A percentile compares a stretch with the other conserved stretches of the same genome.
These are phyloP conservation scores for Phytopythium chamaehyphon DNA, from an alignment of 352 stramenopile genomes.

Conservation along the genomic window DNA sequence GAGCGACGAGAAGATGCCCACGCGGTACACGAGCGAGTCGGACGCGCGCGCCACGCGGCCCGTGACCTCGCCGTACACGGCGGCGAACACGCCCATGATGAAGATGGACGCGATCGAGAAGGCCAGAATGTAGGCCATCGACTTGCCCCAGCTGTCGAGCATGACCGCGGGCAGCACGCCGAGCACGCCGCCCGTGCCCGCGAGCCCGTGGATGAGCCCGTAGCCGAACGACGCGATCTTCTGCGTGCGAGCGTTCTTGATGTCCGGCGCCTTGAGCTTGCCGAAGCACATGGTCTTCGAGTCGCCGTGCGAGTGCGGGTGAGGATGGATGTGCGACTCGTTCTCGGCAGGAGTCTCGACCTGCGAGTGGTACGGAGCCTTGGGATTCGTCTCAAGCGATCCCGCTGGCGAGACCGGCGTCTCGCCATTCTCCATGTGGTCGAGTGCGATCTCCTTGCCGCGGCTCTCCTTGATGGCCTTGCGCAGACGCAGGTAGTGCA, in stretches of 20 bases:
- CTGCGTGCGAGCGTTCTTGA: slow-evolving; percentile 42
- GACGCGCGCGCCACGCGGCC: slow-evolving; percentile 31
- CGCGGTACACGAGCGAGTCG: slow-evolving; percentile 33
- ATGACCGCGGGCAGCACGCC: slow-evolving; percentile 79
- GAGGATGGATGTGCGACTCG: slow-evolving; percentile 9
- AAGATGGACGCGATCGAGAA: slow-evolving; percentile 85
- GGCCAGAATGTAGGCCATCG: slow-evolving; percentile 64
- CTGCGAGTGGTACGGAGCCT: neutral
- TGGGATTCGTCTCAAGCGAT: neutral
- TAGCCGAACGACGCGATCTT: slow-evolving; percentile 55
- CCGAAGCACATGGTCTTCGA: slow-evolving; percentile 31
- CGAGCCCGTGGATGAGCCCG: slow-evolving; percentile 76
- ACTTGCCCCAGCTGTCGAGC: slow-evolving; percentile 56
- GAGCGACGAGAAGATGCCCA: slow-evolving; percentile 53
- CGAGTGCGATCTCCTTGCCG: slow-evolving; percentile 1
- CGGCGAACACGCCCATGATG: slow-evolving; percentile 85
- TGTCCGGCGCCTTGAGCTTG: slow-evolving; percentile 32
- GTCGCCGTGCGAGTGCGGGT: slow-evolving; percentile 13
- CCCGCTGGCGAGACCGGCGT: slow-evolving; percentile 1
- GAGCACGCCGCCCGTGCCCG: slow-evolving; percentile 50
- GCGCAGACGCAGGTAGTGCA: slow-evolving; percentile 35
- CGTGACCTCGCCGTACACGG: slow-evolving; percentile 65
- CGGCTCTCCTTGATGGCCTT: slow-evolving; percentile 7
- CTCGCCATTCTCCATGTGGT: neutral
- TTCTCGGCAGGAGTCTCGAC: slow-evolving; percentile 10